Percentiles rank a stretch among this genome's conserved stretches.
Conservation (phyloP, 805 yeast species). For the Saccharomycopsis schoenii region DNA sequence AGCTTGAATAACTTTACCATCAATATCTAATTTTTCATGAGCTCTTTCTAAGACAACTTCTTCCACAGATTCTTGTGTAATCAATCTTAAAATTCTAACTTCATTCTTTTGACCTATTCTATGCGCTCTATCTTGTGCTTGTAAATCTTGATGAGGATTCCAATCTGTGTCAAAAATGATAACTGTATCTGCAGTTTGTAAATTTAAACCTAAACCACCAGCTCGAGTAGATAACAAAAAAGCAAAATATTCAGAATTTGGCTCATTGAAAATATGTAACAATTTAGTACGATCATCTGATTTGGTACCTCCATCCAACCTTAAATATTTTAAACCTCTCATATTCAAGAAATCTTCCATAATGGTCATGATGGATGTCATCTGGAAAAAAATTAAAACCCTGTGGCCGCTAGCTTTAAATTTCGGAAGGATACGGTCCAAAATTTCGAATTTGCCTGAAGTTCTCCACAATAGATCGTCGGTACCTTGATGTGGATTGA, state of each 20-base stretch:
- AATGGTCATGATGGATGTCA: conserved; percentile 85
- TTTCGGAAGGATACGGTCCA: conserved; percentile 69
- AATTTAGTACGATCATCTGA: conserved; percentile 74
- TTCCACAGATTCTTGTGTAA: conserved; percentile 75
- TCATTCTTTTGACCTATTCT: conserved; percentile 86
- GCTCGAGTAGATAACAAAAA: conserved; percentile 78
- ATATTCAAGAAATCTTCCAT: conserved; percentile 76
- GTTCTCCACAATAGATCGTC: conserved; percentile 65
- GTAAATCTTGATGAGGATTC: conserved; percentile 89
- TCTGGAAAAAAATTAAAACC: conserved; percentile 75
- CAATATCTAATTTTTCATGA: conserved; percentile 73
- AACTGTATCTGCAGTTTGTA: conserved; percentile 83
- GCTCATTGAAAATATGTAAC: conserved; percentile 67
- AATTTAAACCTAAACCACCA: conserved; percentile 79
- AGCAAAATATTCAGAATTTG: conserved; percentile 66
- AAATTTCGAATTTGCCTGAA: conserved; percentile 71
- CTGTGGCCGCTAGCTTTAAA: conserved; percentile 67
- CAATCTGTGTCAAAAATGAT: conserved; percentile 82
- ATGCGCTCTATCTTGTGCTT: conserved; percentile 86
- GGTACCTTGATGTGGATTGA: conserved; percentile 53
- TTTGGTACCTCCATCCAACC: conserved; percentile 76
- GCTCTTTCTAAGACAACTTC: conserved; percentile 78
- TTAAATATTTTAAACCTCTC: conserved; percentile 56
- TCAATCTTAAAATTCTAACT: conserved; percentile 70
- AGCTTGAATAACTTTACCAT: conserved; percentile 84